Percentiles rank a stretch among this genome's conserved stretches.
These are phyloP conservation scores for Durotheca rogersii DNA, from an alignment of 495 filamentous ascomycete genomes.

Conservation along the genomic window DNA sequence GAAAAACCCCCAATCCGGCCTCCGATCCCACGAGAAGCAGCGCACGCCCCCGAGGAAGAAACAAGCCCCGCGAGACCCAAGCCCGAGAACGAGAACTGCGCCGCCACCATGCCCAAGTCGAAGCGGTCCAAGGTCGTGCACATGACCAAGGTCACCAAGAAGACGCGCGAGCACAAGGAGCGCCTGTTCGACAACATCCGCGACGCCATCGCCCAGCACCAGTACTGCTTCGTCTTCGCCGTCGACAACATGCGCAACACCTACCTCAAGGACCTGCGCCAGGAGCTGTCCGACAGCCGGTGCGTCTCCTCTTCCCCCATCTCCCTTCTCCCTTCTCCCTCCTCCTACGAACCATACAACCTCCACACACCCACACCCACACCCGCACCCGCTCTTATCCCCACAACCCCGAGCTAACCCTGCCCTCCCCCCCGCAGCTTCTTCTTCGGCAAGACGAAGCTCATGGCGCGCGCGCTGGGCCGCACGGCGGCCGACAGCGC, in stretches of 20 bases:
- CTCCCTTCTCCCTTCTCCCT: neutral
- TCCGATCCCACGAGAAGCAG: too few relatives aligned
- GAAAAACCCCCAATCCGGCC: too few relatives aligned
- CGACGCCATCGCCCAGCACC: slow-evolving; percentile 80
- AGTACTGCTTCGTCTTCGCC: slow-evolving; percentile 87
- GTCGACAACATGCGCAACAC: slow-evolving; percentile 99
- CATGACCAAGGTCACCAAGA: slow-evolving; percentile 87
- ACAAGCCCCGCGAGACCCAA: too few relatives aligned
- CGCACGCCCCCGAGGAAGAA: too few relatives aligned
- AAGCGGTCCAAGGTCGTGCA: slow-evolving; percentile 88
- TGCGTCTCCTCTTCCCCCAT: slow-evolving; percentile 43
- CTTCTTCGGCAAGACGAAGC: slow-evolving; percentile 98
- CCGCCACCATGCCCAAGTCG: slow-evolving; percentile 82
- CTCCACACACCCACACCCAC: neutral
- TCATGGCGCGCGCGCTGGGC: slow-evolving; percentile 92
- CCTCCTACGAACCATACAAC: neutral
- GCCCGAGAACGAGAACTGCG: too few relatives aligned
- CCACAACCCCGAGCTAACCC: neutral
- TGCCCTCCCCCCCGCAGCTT: slow-evolving; percentile 51
- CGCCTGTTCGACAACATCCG: slow-evolving; percentile 85
- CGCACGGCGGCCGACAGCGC: slow-evolving; percentile 70
- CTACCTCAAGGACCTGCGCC: slow-evolving; percentile 87
- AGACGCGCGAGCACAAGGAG: slow-evolving; percentile 82
- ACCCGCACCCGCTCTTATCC: neutral
- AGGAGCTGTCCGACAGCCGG: slow-evolving; percentile 82